Percentiles rank a stretch among this genome's conserved stretches.
phyloP scores from a whole-genome alignment of 2,329 filamentous ascomycete genomes.

The Pestalotiopsis sp. region DNA sequence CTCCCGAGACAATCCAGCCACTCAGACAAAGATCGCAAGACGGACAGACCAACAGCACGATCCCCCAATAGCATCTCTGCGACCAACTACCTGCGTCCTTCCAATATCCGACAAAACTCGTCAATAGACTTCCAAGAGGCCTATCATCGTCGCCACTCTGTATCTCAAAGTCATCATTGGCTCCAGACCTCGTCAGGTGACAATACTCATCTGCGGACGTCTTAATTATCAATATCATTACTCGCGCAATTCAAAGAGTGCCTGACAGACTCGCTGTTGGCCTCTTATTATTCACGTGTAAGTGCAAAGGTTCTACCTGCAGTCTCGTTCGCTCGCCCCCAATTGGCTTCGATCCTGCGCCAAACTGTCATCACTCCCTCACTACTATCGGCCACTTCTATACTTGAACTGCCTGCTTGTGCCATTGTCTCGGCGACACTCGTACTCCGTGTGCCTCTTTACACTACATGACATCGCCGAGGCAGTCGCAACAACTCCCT shows the following conservation, averaged over 20 bases:
- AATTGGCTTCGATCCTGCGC: neutral
- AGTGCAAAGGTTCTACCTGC: neutral
- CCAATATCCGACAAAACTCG: conserved; percentile 39
- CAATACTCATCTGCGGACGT: conserved; percentile 46
- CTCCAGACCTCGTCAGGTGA: conserved; percentile 53
- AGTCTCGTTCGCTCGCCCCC: neutral
- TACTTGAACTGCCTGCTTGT: neutral
- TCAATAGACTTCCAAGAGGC: conserved; percentile 39
- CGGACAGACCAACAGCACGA: conserved; percentile 23
- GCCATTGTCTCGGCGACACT: conserved; percentile 5
- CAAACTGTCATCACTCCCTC: conserved; percentile 18
- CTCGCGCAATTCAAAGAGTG: conserved; percentile 34
- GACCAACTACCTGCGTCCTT: conserved; percentile 39
- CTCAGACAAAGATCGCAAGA: conserved; percentile 34
- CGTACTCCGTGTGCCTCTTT: conserved; percentile 13
- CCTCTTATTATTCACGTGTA: conserved; percentile 10
- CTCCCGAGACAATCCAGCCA: conserved; percentile 30
- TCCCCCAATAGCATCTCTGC: conserved; percentile 53
- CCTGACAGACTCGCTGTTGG: conserved; percentile 18
- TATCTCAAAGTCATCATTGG: conserved; percentile 51
- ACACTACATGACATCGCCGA: conserved; percentile 21
- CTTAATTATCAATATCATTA: conserved; percentile 33
- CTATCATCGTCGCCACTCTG: conserved; percentile 55
- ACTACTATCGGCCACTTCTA: conserved; percentile 12
- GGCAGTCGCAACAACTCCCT: neutral